Evolutionary conservation across 257 asterid genomes (phyloP).

Genomic region (Cinchona pubescens): DNA sequence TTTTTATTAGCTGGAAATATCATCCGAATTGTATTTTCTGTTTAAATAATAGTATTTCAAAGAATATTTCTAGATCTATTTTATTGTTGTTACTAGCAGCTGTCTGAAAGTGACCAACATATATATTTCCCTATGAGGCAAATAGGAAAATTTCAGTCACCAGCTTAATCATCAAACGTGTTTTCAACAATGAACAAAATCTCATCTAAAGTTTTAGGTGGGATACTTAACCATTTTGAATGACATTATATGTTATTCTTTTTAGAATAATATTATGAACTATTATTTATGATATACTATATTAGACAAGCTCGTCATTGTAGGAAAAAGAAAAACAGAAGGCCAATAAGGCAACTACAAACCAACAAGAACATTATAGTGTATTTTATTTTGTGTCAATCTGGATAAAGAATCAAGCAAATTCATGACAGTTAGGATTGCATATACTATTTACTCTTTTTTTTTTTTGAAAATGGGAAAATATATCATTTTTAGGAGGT

Average conservation of each 20-base stretch:
- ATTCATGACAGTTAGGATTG: constrained; percentile 5
- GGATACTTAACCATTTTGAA: no score
- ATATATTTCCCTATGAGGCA: neutral
- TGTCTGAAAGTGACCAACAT: constrained; percentile 18
- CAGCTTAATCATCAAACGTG: constrained; percentile 12
- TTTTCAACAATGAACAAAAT: constrained; percentile 11
- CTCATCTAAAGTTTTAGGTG: neutral
- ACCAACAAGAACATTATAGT: no score
- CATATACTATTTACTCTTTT: no score
- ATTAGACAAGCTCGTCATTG: neutral
- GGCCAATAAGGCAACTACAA: neutral
- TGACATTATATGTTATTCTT: no score
- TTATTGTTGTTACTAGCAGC: neutral
- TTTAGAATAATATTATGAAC: no score
- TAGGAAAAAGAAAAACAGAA: neutral
- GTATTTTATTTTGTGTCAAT: neutral
- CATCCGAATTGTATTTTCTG: neutral
- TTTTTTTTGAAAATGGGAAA: no score
- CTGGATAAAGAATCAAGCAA: neutral
- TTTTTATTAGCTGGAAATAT: neutral
- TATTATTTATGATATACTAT: no score
- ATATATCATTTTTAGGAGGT: no score
- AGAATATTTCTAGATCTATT: neutral
- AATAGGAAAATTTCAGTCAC: neutral
- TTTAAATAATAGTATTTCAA: neutral